A percentile compares a stretch with the other conserved stretches of the same genome.
Evolutionary conservation across 108 stramenopile genomes (phyloP).

Genomic region (Bacterosira constricta): DNA sequence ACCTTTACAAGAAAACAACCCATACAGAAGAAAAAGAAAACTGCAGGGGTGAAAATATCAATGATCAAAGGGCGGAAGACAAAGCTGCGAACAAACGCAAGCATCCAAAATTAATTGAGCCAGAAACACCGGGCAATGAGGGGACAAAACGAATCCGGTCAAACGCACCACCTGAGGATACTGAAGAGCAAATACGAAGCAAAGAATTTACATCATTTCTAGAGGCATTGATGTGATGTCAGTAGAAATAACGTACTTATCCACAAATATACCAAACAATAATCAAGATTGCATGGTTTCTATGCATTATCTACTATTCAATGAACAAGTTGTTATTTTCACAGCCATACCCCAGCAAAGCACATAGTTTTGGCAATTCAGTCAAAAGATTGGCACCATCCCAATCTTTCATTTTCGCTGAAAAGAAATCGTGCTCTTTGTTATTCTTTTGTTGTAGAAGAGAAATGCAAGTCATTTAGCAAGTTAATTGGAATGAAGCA

Average conservation of each 20-base stretch:
- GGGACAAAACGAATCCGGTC: conserved; percentile 3
- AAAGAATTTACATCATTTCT: conserved; percentile 22
- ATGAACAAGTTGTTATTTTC: too few species aligned
- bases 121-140: neutral
- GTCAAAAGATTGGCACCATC: conserved; percentile 21
- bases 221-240: conserved; percentile 4
- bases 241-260: too few species aligned
- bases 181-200: conserved; percentile 17
- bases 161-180: neutral
- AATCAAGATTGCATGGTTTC: too few species aligned
- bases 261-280: too few species aligned
- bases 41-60: neutral
- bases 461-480: too few species aligned
- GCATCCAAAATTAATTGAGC: conserved; percentile 1
- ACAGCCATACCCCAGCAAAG: conserved; percentile 22
- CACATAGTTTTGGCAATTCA: conserved; percentile 8
- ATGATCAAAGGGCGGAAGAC: neutral
- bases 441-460: neutral
- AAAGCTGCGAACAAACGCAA: neutral
- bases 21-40: conserved; percentile 16
- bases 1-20: neutral
- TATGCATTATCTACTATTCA: too few species aligned
- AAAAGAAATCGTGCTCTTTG: conserved; percentile 8
- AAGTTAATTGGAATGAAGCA: too few species aligned
- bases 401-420: conserved; percentile 5